phyloP scores from a whole-genome alignment of 257 asterid genomes.

The Lycium ferocissimum region DNA sequence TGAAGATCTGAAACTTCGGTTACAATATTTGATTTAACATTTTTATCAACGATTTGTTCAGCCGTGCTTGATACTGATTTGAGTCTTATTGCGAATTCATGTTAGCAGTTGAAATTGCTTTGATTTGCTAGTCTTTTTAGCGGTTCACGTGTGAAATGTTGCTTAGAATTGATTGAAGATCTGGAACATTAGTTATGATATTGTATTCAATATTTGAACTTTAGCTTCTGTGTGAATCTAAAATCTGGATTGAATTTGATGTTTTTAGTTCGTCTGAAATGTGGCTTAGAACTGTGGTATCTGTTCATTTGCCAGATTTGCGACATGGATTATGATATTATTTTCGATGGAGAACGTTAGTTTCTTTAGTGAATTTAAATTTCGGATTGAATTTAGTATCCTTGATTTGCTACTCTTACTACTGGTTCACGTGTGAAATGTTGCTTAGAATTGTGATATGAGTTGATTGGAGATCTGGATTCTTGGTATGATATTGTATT shows the following conservation, averaged over 20 bases:
- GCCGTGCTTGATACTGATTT: conserved; percentile 12
- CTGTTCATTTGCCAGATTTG: background rate
- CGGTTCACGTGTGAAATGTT: background rate
- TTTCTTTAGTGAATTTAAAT: background rate
- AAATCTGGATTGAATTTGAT: background rate
- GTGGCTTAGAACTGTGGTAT: background rate
- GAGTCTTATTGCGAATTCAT: background rate
- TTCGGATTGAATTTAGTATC: background rate
- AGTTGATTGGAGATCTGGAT: background rate
- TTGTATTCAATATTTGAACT: background rate
- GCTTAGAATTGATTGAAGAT: background rate
- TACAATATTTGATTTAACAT: conserved; percentile 20
- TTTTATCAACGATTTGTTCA: conserved; percentile 1
- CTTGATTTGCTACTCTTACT: background rate
- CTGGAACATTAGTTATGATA: background rate
- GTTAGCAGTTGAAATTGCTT: background rate
- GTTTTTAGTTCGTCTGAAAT: background rate
- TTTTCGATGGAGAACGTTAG: background rate
- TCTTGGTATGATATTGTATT: background rate
- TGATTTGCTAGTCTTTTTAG: conserved; percentile 47
- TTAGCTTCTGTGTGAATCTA: background rate
- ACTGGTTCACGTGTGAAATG: background rate
- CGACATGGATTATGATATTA: background rate
- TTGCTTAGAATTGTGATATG: background rate
- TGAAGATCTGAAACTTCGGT: background rate